Evolutionary conservation across 768 basidiomycete genomes (phyloP), one percentile per base, ranked within the genome.

Genomic region (Trametes punicea): DNA sequence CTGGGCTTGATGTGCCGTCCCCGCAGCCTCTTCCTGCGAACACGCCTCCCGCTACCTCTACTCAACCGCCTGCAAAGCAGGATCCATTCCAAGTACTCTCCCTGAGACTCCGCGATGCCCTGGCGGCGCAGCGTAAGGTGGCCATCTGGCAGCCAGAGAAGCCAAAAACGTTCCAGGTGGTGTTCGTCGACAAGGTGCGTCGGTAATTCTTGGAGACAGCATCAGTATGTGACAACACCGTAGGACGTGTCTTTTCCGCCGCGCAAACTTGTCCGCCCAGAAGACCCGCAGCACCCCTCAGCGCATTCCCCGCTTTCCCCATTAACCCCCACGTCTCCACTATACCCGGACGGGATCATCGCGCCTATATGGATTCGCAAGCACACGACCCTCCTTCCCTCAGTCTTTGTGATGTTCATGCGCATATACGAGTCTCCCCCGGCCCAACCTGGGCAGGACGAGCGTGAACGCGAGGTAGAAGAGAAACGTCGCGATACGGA

Each of bases 281-380:
- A 85, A 25, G 82, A 87, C 62, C 76, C 82, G 2, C 71, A 79
- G 41, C 81, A 81, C 59, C 65, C 79, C 0, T 68, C 78, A 6
- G 75, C 84, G 1, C 94, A 93, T 71, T 98, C 96, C 0, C 94
- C 94, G 0, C 77, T 98, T n/a, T 98, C 94, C 0, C 97, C 97
- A 0, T 73, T 98, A 36, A 90, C 90, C 0, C 87, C 88, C 0
- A 79, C 88, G 0, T 97, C 94, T 0, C 96, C 97, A 0, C 75
- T 97, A 8, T 82, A 93, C 70, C 97, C 97, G 0, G 97, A 99
- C 67, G 97, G 97, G 0, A 73, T 99, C 51, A 93, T 99, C 50
- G 93, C 97, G 2, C 97, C 97, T 1, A 93, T 98, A 68, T 99
- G 97, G 97, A 85, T 98, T 30, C 81, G 94, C 40, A 99, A 98